Evolutionary conservation across 176 grass and related monocot genomes (phyloP), one percentile per base, ranked within the genome.

Genomic region (Zizania latifolia): DNA sequence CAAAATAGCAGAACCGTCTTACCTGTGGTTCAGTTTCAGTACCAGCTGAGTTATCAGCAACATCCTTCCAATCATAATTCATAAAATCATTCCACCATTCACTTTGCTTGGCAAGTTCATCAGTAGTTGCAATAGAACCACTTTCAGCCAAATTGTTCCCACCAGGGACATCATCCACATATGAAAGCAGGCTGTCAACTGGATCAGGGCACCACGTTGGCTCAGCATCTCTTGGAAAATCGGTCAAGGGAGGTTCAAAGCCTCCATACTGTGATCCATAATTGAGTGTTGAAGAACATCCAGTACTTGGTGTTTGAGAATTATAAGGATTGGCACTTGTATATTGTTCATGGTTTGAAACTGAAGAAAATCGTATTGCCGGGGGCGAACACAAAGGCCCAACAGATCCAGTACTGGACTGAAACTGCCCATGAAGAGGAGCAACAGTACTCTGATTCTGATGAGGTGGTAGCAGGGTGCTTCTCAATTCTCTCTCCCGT

Each of bases 11-110:
- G 43, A 66, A 50, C 3, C 19, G 7, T 36, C 59, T 56, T 81
- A 87, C 84, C 89, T 81, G 81, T 11, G 68, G 22, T 30, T 51
- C 80, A 61, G 61, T 53, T 78, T 81, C 73, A 48, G 51, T 29
- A 19, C 50, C 28, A 56, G 54, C 54, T 58, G 50, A 22, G 38
- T 73, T 82, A 60, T 84, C 89, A 76, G 37, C 65, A 35, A 77
- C 45, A 2, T 87, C 84, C 60, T 72, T 77, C 81, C 76, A 91
- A 45, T 84, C 81, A 39, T 71, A 77, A 62, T 67, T 84, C 71
- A 91, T 84, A 22, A 91, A 77, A 38, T 84, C 77, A 8, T 72
- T 87, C 84, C 85, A 84, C 89, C 84, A 90, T 84, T 90, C 89
- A 39, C 51, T 81, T 73, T 84, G 81, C 72, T 87, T 87, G 39